These are phyloP conservation scores for Cladosporium oxysporum DNA, from an alignment of 2,329 filamentous ascomycete species.

Conservation along the genomic window DNA sequence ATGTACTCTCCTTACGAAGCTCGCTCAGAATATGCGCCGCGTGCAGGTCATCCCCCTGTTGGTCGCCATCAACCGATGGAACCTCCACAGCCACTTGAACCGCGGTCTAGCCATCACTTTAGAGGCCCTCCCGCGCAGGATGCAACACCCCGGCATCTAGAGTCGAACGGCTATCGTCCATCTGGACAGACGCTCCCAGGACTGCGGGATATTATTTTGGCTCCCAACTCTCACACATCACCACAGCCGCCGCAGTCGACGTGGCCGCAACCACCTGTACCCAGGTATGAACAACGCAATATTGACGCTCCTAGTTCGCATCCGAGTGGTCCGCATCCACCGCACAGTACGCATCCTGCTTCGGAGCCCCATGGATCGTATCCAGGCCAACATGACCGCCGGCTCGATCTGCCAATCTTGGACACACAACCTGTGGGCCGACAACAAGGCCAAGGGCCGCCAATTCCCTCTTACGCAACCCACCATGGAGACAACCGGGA, in stretches of 20 bases:
- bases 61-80: constrained; percentile 17
- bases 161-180: constrained; percentile 25
- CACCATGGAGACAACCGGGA: constrained; percentile 29
- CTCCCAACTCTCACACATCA: constrained; percentile 24
- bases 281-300: constrained; percentile 15
- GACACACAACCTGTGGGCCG: constrained; percentile 32
- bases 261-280: constrained; percentile 23
- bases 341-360: constrained; percentile 25
- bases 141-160: not conserved
- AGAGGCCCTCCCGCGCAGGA: not conserved
- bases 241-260: constrained; percentile 21
- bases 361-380: constrained; percentile 24
- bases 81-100: constrained; percentile 12
- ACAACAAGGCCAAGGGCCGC: constrained; percentile 22
- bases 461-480: constrained; percentile 29
- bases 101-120: not conserved
- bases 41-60: not conserved
- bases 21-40: constrained; percentile 7
- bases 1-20: constrained; percentile 14
- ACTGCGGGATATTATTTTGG: constrained; percentile 36
- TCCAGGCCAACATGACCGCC: constrained; percentile 23
- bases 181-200: constrained; percentile 33
- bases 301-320: constrained; percentile 12
- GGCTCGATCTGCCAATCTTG: constrained; percentile 34
- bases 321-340: constrained; percentile 29